These are phyloP conservation scores for Nitzschia sp. DNA, from an alignment of 108 stramenopile species.

Conservation along the genomic window DNA sequence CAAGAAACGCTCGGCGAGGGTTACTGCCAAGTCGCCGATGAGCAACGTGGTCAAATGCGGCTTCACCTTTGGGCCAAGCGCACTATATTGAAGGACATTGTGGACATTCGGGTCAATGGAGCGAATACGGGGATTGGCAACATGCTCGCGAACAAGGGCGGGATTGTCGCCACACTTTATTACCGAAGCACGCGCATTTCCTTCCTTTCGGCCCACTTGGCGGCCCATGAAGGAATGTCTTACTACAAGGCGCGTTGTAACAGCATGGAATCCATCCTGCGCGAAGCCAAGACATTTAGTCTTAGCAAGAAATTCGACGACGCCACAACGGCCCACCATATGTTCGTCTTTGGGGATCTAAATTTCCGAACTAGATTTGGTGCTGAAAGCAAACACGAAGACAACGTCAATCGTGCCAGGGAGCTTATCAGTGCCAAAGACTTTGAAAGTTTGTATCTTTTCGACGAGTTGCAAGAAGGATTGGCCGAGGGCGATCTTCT, in stretches of 20 bases:
- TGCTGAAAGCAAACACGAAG: slow-evolving; percentile 39
- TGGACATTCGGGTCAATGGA: slow-evolving; percentile 24
- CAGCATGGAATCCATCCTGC: slow-evolving; percentile 34
- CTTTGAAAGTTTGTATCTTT: slow-evolving; percentile 32
- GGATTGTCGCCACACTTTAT: slow-evolving; percentile 49
- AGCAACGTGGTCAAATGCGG: slow-evolving; percentile 55
- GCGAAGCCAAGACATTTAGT: slow-evolving; percentile 33
- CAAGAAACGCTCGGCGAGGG: slow-evolving; percentile 20
- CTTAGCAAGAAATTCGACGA: slow-evolving; percentile 44
- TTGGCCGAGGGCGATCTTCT: slow-evolving; percentile 40
- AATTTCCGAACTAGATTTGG: slow-evolving; percentile 46
- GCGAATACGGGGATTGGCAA: slow-evolving; percentile 50
- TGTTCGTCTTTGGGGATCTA: slow-evolving; percentile 56
- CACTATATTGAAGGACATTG: slow-evolving; percentile 21
- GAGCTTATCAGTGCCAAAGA: slow-evolving; percentile 33
- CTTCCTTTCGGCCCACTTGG: slow-evolving; percentile 48
- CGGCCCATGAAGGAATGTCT: slow-evolving; percentile 47
- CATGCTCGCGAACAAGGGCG: slow-evolving; percentile 52
- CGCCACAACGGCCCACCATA: slow-evolving; percentile 41
- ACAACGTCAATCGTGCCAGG: slow-evolving; percentile 22
- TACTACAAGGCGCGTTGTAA: slow-evolving; percentile 36
- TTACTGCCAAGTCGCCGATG: slow-evolving; percentile 23
- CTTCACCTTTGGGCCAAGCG: slow-evolving; percentile 35
- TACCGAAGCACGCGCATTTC: slow-evolving; percentile 32
- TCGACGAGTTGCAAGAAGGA: slow-evolving; percentile 45